Conservation (phyloP, 352 stramenopile genomes). For the Globisporangium acanthophoron region DNA sequence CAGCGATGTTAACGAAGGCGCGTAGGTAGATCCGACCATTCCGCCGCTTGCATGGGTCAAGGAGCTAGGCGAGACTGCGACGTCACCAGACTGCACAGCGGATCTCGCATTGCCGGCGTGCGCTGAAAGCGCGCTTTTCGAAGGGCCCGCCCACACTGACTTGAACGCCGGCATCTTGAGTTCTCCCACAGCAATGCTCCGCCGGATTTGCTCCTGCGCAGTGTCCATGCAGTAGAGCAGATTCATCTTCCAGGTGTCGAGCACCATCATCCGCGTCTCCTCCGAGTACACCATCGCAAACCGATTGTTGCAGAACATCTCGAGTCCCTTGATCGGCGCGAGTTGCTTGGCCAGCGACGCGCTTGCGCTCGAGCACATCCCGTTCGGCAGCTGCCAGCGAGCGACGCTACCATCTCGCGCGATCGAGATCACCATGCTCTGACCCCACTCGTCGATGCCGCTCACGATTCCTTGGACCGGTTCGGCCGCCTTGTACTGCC, state of each 20-base stretch:
- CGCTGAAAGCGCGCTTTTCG: conserved; percentile 3
- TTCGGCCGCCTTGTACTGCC: background rate
- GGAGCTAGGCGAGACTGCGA: background rate
- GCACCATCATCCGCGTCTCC: conserved; percentile 67
- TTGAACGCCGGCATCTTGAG: conserved; percentile 29
- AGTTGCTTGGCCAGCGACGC: conserved; percentile 47
- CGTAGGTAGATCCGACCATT: background rate
- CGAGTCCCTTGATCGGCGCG: conserved; percentile 54
- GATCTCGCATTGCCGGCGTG: background rate
- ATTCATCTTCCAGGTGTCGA: conserved; percentile 72
- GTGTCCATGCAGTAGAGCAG: conserved; percentile 74
- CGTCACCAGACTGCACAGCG: background rate
- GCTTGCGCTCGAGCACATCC: conserved; percentile 49
- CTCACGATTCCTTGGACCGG: conserved; percentile 58
- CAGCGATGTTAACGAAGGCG: background rate
- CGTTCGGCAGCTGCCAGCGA: conserved; percentile 65
- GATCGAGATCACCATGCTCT: conserved; percentile 63
- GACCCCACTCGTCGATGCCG: conserved; percentile 72
- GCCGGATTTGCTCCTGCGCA: conserved; percentile 70
- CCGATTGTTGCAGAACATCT: conserved; percentile 68
- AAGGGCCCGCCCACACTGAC: background rate
- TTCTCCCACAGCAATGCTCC: conserved; percentile 58
- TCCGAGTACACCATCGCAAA: conserved; percentile 71
- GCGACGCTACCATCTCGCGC: conserved; percentile 47
- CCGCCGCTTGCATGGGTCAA: background rate